Evolutionary conservation across 208 protist species (phyloP).

Genomic region (Leishmania tropica): DNA sequence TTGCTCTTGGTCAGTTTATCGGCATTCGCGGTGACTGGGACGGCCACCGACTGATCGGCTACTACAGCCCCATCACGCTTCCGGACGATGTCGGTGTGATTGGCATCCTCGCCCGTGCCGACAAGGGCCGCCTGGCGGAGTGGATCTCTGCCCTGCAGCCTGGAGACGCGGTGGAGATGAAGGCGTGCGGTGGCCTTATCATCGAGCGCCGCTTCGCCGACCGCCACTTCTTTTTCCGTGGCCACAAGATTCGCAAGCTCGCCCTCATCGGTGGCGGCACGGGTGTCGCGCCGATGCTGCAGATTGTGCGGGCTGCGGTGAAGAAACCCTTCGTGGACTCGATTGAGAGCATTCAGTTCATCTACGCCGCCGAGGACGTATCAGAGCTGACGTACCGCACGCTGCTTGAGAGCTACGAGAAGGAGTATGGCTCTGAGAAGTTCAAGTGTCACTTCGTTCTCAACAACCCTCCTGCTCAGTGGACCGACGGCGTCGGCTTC

Average conservation of each 20-base stretch:
- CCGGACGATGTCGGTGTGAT: slow-evolving; percentile 71
- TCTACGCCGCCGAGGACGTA: slow-evolving; percentile 73
- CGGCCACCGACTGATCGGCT: slow-evolving; percentile 54
- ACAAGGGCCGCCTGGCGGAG: slow-evolving; percentile 55
- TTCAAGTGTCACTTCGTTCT: slow-evolving; percentile 69
- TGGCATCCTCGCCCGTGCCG: slow-evolving; percentile 58
- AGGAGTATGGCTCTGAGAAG: slow-evolving; percentile 48
- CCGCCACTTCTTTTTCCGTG: slow-evolving; percentile 65
- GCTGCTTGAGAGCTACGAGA: slow-evolving; percentile 52
- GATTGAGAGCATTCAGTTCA: slow-evolving; percentile 59
- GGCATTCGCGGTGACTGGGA: slow-evolving; percentile 59
- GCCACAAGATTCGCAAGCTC: slow-evolving; percentile 54
- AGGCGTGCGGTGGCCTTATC: slow-evolving; percentile 62
- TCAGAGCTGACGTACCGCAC: slow-evolving; percentile 62
- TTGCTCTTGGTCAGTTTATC: slow-evolving; percentile 81
- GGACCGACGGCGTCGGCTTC: slow-evolving; percentile 72
- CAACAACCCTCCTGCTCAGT: slow-evolving; percentile 64
- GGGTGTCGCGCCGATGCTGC: slow-evolving; percentile 93
- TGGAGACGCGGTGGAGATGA: slow-evolving; percentile 80
- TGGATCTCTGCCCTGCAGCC: slow-evolving; percentile 68
- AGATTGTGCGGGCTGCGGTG: slow-evolving; percentile 87
- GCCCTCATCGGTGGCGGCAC: slow-evolving; percentile 81
- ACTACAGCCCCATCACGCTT: slow-evolving; percentile 80
- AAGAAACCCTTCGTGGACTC: slow-evolving; percentile 66
- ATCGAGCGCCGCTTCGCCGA: slow-evolving; percentile 51